phyloP scores from a whole-genome alignment of 2,329 filamentous ascomycete species.

The Talaromyces sp. region DNA sequence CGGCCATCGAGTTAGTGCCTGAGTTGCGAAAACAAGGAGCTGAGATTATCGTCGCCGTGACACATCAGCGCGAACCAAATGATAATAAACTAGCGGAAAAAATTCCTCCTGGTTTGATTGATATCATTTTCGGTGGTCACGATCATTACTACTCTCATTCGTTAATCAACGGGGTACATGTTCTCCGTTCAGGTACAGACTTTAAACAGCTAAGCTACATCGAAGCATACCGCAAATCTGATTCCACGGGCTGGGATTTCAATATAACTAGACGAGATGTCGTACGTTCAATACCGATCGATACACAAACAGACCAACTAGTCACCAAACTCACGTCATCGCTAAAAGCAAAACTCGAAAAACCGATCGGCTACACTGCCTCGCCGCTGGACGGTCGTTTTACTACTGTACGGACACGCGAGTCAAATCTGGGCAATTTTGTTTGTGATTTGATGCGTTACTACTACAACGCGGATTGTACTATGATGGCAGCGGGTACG shows the following conservation, averaged over 20 bases:
- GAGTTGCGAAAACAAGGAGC: constrained; percentile 68
- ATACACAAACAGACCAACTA: constrained; percentile 56
- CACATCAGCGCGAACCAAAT: constrained; percentile 83
- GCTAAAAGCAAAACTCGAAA: constrained; percentile 71
- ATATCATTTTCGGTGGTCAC: constrained; percentile 82
- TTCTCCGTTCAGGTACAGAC: constrained; percentile 82
- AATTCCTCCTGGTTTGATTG: constrained; percentile 64
- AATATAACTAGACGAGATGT: constrained; percentile 71
- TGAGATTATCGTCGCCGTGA: constrained; percentile 75
- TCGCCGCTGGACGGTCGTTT: constrained; percentile 82
- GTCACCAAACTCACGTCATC: constrained; percentile 66
- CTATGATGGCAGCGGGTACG: constrained; percentile 78
- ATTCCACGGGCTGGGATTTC: constrained; percentile 64
- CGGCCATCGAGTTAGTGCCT: constrained; percentile 70
- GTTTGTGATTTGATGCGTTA: constrained; percentile 86
- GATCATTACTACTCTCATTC: constrained; percentile 83
- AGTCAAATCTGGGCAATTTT: constrained; percentile 86
- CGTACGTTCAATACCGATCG: constrained; percentile 60
- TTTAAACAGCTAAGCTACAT: constrained; percentile 91
- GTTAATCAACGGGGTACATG: constrained; percentile 71
- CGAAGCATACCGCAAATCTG: constrained; percentile 60
- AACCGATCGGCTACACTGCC: constrained; percentile 76
- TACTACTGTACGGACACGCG: constrained; percentile 67
- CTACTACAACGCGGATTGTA: constrained; percentile 75
- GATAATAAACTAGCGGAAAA: constrained; percentile 79